These are phyloP conservation scores for Quercus tomentella DNA, from an alignment of 331 rosid species.

Conservation along the genomic window DNA sequence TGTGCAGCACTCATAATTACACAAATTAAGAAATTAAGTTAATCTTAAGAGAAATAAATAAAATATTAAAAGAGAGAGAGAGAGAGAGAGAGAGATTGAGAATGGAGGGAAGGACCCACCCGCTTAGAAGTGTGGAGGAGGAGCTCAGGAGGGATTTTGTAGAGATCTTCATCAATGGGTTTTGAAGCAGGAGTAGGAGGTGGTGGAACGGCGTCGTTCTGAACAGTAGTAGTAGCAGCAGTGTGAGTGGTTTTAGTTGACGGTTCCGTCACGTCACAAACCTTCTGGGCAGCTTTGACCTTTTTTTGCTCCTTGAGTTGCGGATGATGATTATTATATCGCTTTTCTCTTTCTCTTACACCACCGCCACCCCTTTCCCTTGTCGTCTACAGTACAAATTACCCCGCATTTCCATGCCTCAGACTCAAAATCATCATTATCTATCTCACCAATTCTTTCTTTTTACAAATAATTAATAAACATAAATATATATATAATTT, in stretches of 20 bases:
- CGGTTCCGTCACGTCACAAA: slow-evolving; percentile 58
- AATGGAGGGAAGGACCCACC: slow-evolving; percentile 17
- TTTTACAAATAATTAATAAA: no score
- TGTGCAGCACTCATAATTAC: no score
- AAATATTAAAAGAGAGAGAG: not conserved
- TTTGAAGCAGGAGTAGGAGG: slow-evolving; percentile 29
- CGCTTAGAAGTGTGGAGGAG: slow-evolving; percentile 64
- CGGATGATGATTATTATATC: not conserved
- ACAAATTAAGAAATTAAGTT: no score
- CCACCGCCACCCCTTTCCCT: no score
- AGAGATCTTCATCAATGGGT: slow-evolving; percentile 91
- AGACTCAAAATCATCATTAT: not conserved
- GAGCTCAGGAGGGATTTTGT: slow-evolving; percentile 79
- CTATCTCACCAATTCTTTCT: no score
- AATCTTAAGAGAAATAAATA: not conserved
- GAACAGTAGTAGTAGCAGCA: not conserved
- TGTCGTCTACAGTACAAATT: no score
- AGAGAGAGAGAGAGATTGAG: not conserved
- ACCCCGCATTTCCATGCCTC: not conserved
- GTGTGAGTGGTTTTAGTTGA: slow-evolving; percentile 22
- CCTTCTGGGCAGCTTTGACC: slow-evolving; percentile 28
- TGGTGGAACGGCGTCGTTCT: slow-evolving; percentile 17
- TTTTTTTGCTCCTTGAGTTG: slow-evolving; percentile 38
- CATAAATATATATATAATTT: no score
- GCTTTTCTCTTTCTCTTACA: slow-evolving; percentile 33